Evolutionary conservation across 768 basidiomycete species (phyloP).

Genomic region (Boletus rubropictus): DNA sequence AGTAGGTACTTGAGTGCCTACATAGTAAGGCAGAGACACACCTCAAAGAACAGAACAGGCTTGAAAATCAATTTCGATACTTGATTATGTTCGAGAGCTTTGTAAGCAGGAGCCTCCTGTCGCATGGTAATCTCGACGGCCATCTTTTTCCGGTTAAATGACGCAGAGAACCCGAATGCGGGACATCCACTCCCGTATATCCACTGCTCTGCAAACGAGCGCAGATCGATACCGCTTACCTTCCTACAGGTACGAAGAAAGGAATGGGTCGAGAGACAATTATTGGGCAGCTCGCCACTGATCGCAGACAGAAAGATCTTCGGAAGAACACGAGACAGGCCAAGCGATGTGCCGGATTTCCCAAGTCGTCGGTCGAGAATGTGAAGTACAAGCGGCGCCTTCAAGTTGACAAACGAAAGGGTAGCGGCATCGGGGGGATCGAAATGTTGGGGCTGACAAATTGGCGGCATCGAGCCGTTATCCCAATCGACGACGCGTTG

Average conservation of each 20-base stretch:
- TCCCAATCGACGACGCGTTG: conserved; percentile 86
- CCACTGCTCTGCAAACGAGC: conserved; percentile 97
- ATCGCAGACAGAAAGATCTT: conserved; percentile 93
- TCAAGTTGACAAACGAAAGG: conserved; percentile 88
- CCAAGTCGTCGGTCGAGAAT: conserved; percentile 91
- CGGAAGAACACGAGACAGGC: conserved; percentile 89
- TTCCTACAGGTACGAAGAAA: conserved; percentile 92
- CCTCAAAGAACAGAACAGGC: conserved; percentile 88
- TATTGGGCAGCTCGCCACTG: conserved; percentile 82
- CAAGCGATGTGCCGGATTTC: conserved; percentile 92
- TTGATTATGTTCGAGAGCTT: conserved; percentile 58
- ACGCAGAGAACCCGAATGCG: conserved; percentile 80
- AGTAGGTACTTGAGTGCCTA: neutral
- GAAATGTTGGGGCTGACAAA: conserved; percentile 82
- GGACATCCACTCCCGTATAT: conserved; percentile 97
- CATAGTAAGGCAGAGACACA: conserved; percentile 27
- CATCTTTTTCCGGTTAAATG: conserved; percentile 97
- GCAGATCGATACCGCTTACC: conserved; percentile 84
- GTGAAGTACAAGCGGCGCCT: conserved; percentile 92
- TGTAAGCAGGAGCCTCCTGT: conserved; percentile 78
- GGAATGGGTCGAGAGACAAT: conserved; percentile 80
- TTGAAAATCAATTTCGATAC: conserved; percentile 64
- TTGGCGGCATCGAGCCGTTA: conserved; percentile 82
- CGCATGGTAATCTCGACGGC: conserved; percentile 93
- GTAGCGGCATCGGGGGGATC: conserved; percentile 79